Conservation (phyloP, 768 basidiomycete genomes). For the Lactarius indigo region DNA sequence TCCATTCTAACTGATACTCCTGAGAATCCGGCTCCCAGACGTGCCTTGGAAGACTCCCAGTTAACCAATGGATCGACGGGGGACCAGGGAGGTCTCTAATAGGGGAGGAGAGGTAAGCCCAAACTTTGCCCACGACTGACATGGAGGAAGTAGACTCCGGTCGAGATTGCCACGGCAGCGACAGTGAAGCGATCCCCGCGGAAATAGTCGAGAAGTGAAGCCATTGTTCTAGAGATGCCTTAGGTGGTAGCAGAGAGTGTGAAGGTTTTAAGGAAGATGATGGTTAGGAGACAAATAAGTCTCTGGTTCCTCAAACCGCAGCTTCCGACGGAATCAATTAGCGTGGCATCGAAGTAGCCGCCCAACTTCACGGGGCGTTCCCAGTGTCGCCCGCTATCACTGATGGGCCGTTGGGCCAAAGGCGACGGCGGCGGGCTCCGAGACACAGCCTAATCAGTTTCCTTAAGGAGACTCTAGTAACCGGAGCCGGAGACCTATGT, state of each 20-base stretch:
- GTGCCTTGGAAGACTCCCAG: slow-evolving; percentile 2
- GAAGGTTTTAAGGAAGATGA: background rate
- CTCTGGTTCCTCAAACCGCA: background rate
- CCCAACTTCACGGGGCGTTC: background rate
- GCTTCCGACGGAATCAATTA: background rate
- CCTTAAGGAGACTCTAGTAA: no score
- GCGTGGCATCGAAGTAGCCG: background rate
- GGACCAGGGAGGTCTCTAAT: slow-evolving; percentile 14
- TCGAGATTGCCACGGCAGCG: background rate
- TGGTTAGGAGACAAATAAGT: background rate
- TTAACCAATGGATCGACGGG: slow-evolving; percentile 17
- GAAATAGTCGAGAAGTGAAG: background rate
- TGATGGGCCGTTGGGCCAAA: no score
- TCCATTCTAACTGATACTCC: slow-evolving; percentile 12
- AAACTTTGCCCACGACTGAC: background rate
- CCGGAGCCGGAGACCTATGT: background rate
- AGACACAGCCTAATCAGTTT: background rate
- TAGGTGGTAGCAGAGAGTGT: background rate
- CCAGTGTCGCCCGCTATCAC: background rate
- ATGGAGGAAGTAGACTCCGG: slow-evolving; percentile 4
- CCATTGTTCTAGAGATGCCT: background rate
- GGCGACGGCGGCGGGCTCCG: background rate
- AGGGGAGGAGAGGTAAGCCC: slow-evolving; percentile 3
- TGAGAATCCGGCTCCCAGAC: slow-evolving; percentile 17
- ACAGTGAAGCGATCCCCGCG: background rate